phyloP scores from a whole-genome alignment of 2,329 filamentous ascomycete species.

The Proliferodiscus dingleyae region DNA sequence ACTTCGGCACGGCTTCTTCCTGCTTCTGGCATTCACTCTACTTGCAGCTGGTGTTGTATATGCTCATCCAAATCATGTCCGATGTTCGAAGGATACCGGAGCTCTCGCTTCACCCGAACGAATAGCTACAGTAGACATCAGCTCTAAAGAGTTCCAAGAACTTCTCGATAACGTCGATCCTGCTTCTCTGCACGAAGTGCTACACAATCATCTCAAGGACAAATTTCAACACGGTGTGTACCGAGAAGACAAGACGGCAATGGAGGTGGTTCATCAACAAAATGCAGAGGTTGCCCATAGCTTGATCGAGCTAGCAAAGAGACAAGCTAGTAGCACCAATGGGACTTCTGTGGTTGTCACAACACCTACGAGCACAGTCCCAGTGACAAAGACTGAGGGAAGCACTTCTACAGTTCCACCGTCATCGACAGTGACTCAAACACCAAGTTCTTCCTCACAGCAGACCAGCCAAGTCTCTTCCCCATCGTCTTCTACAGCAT shows the following conservation, averaged over 20 bases:
- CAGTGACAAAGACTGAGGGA: background rate
- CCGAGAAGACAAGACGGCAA: conserved; percentile 56
- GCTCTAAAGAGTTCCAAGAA: conserved; percentile 40
- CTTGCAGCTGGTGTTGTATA: conserved; percentile 35
- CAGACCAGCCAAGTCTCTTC: background rate
- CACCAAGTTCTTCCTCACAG: background rate
- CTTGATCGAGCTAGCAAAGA: conserved; percentile 60
- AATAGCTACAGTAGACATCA: conserved; percentile 24
- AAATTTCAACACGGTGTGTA: conserved; percentile 67
- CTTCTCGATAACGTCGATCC: conserved; percentile 52
- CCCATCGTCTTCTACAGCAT: background rate
- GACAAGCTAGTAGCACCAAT: conserved; percentile 39
- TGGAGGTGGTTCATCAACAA: conserved; percentile 57
- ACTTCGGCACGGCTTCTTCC: too few relatives aligned
- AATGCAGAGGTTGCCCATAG: conserved; percentile 58
- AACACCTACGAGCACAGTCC: conserved; percentile 5
- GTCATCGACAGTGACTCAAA: background rate
- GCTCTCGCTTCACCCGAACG: conserved; percentile 4
- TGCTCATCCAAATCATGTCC: conserved; percentile 25
- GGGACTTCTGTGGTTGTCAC: conserved; percentile 11
- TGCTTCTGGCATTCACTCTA: conserved; percentile 18
- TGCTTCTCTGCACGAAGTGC: conserved; percentile 58
- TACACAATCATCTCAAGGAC: conserved; percentile 57
- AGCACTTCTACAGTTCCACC: background rate
- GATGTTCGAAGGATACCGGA: conserved; percentile 2